Percentiles rank a stretch among this genome's conserved stretches.
These are phyloP conservation scores for Chaetomidium leptoderma DNA, from an alignment of 495 filamentous ascomycete genomes.

Conservation along the genomic window DNA sequence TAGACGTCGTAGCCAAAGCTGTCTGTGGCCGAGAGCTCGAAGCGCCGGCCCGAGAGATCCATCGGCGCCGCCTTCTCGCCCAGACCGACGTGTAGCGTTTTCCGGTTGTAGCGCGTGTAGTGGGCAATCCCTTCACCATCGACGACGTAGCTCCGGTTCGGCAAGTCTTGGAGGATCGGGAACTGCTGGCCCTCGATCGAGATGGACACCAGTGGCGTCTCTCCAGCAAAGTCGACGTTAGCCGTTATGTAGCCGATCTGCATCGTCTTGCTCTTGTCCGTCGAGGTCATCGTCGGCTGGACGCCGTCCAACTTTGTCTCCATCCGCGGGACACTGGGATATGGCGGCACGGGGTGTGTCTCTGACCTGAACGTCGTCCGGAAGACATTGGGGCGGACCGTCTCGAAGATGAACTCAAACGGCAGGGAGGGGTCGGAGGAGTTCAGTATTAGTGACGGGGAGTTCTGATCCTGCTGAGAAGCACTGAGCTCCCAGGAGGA, in stretches of 20 bases:
- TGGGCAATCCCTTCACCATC: constrained; percentile 2
- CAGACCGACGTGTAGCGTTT: constrained; percentile 56
- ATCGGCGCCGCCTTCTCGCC: constrained; percentile 69
- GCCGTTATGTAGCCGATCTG: constrained; percentile 2
- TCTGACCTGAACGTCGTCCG: constrained; percentile 5
- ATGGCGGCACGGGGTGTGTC: background rate
- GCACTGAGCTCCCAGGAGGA: background rate
- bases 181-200: constrained; percentile 1
- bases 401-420: constrained; percentile 2
- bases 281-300: background rate
- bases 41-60: constrained; percentile 62
- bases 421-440: constrained; percentile 1
- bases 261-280: constrained; percentile 5
- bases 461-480: background rate
- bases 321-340: constrained; percentile 6
- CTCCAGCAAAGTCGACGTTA: background rate
- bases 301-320: constrained; percentile 3
- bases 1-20: constrained; percentile 65
- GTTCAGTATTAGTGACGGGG: background rate
- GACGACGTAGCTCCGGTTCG: constrained; percentile 2
- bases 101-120: constrained; percentile 8
- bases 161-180: constrained; percentile 7
- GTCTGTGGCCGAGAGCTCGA: constrained; percentile 62
- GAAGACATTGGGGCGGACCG: constrained; percentile 4
- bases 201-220: constrained; percentile 3